A percentile compares a stretch with the other conserved stretches of the same genome.
These are phyloP conservation scores for Taiozyma sp. DNA, from an alignment of 1,139 yeast genomes.

Conservation along the genomic window DNA sequence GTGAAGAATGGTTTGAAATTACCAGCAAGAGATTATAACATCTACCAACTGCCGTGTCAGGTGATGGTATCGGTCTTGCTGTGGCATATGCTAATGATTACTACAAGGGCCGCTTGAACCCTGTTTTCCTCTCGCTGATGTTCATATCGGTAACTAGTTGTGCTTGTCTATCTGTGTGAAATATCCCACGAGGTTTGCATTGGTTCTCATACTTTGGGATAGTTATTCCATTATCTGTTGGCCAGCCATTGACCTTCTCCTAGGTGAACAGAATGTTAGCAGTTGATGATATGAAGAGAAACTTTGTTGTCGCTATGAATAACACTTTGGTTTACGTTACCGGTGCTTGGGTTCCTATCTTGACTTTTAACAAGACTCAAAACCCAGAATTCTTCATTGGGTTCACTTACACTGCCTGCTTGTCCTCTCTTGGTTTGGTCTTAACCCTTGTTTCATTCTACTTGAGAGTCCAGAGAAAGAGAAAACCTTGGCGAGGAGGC, in stretches of 20 bases:
- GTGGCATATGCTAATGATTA: constrained; percentile 41
- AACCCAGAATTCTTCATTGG: constrained; percentile 47
- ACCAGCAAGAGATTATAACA: constrained; percentile 39
- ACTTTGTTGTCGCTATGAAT: constrained; percentile 21
- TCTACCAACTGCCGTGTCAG: constrained; percentile 43
- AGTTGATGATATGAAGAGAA: constrained; percentile 24
- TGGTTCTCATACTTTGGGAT: constrained; percentile 45
- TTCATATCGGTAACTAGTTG: constrained; percentile 40
- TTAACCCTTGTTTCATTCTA: constrained; percentile 1
- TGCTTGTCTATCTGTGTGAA: constrained; percentile 41
- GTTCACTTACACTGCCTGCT: constrained; percentile 44
- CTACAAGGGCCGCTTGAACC: constrained; percentile 39
- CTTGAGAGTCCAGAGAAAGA: background rate
- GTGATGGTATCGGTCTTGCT: constrained; percentile 39
- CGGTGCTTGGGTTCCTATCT: constrained; percentile 31
- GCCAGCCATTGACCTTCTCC: constrained; percentile 46
- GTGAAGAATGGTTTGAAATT: constrained; percentile 40
- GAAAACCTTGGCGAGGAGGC: background rate
- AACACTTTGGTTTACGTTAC: constrained; percentile 21
- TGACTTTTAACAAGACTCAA: constrained; percentile 47
- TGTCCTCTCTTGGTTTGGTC: constrained; percentile 20
- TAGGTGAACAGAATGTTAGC: constrained; percentile 48
- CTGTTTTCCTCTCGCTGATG: constrained; percentile 32
- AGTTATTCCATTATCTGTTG: constrained; percentile 43
- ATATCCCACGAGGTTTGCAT: constrained; percentile 44